Percentiles rank a stretch among this genome's conserved stretches.
Evolutionary conservation across 495 filamentous ascomycete genomes (phyloP).

Genomic region (Evansstolkia leycettana): DNA sequence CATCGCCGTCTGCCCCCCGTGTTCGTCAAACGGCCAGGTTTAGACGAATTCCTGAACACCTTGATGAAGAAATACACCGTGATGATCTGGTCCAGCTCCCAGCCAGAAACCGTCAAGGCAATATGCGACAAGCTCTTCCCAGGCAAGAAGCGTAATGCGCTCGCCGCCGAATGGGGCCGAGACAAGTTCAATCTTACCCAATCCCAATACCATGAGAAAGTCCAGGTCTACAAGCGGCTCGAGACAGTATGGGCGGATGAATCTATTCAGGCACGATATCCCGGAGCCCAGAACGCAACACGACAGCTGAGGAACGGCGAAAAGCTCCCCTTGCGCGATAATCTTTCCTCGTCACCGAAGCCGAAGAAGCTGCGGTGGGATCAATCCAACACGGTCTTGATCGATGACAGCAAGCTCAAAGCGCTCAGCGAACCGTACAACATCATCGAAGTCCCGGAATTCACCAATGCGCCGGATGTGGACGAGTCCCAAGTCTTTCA

Average conservation of each 20-base stretch:
- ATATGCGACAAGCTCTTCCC: conserved; percentile 44
- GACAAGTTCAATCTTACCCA: conserved; percentile 57
- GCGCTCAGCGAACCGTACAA: conserved; percentile 75
- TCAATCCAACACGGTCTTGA: conserved; percentile 78
- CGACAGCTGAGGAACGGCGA: not conserved
- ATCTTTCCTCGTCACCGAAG: not conserved
- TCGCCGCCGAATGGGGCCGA: conserved; percentile 70
- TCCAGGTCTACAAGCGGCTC: conserved; percentile 83
- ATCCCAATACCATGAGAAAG: conserved; percentile 51
- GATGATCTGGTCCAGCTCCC: conserved; percentile 86
- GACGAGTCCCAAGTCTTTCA: conserved; percentile 22
- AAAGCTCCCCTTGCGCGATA: conserved; percentile 1
- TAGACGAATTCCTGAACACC: conserved; percentile 53
- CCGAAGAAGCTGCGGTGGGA: conserved; percentile 38
- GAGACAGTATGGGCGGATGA: conserved; percentile 53
- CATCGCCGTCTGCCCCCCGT: conserved; percentile 28
- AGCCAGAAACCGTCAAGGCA: conserved; percentile 48
- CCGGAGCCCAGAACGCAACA: not conserved
- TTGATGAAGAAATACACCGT: conserved; percentile 56
- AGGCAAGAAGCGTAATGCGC: conserved; percentile 18
- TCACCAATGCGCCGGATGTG: conserved; percentile 21
- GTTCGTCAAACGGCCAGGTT: conserved; percentile 50
- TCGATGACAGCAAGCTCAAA: conserved; percentile 76
- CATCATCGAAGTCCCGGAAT: conserved; percentile 68
- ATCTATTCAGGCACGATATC: conserved; percentile 39